Evolutionary conservation across 768 basidiomycete genomes (phyloP).

Genomic region (Cubamyces sp.): DNA sequence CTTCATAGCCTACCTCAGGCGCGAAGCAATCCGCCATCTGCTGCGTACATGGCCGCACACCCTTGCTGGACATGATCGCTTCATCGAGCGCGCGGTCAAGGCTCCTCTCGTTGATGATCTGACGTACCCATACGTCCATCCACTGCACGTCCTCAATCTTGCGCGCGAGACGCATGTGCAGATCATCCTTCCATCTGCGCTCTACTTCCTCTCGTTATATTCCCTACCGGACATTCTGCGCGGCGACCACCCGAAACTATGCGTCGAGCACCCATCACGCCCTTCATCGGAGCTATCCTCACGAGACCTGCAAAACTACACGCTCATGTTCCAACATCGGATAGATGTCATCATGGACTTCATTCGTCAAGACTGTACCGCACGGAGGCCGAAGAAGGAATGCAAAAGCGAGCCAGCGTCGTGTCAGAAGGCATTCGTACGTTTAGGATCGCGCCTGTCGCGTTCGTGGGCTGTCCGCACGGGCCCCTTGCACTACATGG

Average conservation of each 20-base stretch:
- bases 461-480: constrained; percentile 55
- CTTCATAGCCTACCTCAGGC: constrained; percentile 55
- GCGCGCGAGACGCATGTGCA: constrained; percentile 53
- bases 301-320: constrained; percentile 52
- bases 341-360: constrained; percentile 53
- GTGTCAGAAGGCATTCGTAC: constrained; percentile 50
- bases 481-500: constrained; percentile 57
- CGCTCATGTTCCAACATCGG: constrained; percentile 61
- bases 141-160: constrained; percentile 59
- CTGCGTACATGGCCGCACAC: constrained; percentile 56
- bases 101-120: constrained; percentile 46
- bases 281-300: constrained; percentile 49
- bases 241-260: constrained; percentile 57
- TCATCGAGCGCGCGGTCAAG: constrained; percentile 53
- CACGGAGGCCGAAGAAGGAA: constrained; percentile 11
- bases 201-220: constrained; percentile 65
- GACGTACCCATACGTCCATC: constrained; percentile 63
- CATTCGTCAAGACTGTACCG: constrained; percentile 46
- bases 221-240: constrained; percentile 51
- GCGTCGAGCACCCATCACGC: constrained; percentile 50
- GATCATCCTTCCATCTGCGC: constrained; percentile 51
- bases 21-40: constrained; percentile 53
- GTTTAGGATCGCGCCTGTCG: constrained; percentile 46
- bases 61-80: constrained; percentile 57
- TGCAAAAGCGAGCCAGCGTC: constrained; percentile 22